Base-by-base conservation (phyloP, 495 filamentous ascomycete species). In the Bathelium albidoporum region DNA sequence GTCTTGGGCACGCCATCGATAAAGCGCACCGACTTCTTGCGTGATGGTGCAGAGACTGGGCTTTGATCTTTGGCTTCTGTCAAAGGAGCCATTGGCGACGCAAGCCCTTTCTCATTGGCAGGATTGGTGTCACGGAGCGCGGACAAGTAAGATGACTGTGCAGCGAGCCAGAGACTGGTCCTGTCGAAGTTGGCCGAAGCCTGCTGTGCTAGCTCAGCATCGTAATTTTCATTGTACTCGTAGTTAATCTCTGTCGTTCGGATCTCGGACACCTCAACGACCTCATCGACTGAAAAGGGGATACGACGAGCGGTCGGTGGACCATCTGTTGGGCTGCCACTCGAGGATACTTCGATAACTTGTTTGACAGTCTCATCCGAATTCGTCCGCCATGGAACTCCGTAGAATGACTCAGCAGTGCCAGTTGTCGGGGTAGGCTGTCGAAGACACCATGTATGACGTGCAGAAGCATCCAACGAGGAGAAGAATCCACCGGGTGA, bases 401-500 rank as follows among this genome's bases (percentile, higher is more conserved):
- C 61, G 32, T 70, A 70, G 58, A 70, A 70, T n/a, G 45, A 20
- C 10, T 63, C 61, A 2, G 74, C 74, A 36, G 68, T 71, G 31
- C 70, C 68, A 1, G 74, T 76, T 26, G 68, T 72, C 1, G 74
- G 74, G 0, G 58, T 65, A 0, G 63, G 79, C n/a, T 79, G 75
- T 34, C 78, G 60, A 69, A 81, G 76, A 59, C 67, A 73, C 91
- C 91, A 97, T 3, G 91, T 94, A 69, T 87, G 84, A 60, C 90
- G 82, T 32, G 85, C 83, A 58, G 84, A 81, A 1, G 83, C 79
- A 18, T 82, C 87, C 20, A 97, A 80, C 0, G 88, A 90, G 22
- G 89, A 87, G 73, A 97, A 97, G 79, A 97, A 96, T 0, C 89
- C 89, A 29, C 90, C 89, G 0, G 91, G 91, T 1, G 91, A 95